These are phyloP conservation scores for Suillus occidentalis DNA, from an alignment of 768 basidiomycete genomes.

Conservation along the genomic window DNA sequence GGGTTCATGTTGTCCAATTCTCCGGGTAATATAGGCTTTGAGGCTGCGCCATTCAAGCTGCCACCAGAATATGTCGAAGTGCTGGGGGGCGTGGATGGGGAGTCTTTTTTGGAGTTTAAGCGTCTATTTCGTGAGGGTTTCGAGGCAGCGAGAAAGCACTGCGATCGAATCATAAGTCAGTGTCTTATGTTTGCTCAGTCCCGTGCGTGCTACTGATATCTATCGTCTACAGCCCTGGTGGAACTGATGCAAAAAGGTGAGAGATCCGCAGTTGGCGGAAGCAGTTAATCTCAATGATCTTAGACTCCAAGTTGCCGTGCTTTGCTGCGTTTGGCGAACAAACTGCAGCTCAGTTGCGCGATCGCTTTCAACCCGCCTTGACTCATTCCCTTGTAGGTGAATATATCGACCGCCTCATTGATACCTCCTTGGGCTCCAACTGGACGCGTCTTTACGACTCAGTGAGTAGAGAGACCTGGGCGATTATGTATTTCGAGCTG, in stretches of 20 bases:
- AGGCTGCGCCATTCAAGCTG: slow-evolving; percentile 98
- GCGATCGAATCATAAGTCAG: slow-evolving; percentile 91
- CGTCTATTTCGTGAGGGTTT: slow-evolving; percentile 90
- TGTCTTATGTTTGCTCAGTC: slow-evolving; percentile 14
- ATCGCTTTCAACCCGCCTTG: slow-evolving; percentile 90
- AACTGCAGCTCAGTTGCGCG: slow-evolving; percentile 83
- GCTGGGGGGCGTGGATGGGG: slow-evolving; percentile 78
- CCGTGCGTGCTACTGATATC: slow-evolving; percentile 8
- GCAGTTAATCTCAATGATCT: slow-evolving; percentile 12
- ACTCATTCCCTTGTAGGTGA: slow-evolving; percentile 84
- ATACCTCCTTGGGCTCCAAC: slow-evolving; percentile 86
- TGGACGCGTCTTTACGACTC: slow-evolving; percentile 98
- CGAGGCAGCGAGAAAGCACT: slow-evolving; percentile 91
- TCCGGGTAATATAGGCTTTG: slow-evolving; percentile 96
- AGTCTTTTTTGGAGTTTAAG: slow-evolving; percentile 82
- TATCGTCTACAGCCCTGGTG: slow-evolving; percentile 64
- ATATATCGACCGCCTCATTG: slow-evolving; percentile 86
- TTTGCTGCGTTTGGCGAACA: slow-evolving; percentile 90
- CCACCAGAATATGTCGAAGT: slow-evolving; percentile 95
- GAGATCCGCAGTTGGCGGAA: slow-evolving; percentile 11
- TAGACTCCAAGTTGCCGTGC: slow-evolving; percentile 89
- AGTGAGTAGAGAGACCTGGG: slow-evolving; percentile 42
- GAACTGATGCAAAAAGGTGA: slow-evolving; percentile 97
- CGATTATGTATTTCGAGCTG: background rate
- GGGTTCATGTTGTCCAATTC: slow-evolving; percentile 98